A percentile compares a stretch with the other conserved stretches of the same genome.
Conservation (phyloP, 257 asterid genomes). For the Handroanthus guayacan region DNA sequence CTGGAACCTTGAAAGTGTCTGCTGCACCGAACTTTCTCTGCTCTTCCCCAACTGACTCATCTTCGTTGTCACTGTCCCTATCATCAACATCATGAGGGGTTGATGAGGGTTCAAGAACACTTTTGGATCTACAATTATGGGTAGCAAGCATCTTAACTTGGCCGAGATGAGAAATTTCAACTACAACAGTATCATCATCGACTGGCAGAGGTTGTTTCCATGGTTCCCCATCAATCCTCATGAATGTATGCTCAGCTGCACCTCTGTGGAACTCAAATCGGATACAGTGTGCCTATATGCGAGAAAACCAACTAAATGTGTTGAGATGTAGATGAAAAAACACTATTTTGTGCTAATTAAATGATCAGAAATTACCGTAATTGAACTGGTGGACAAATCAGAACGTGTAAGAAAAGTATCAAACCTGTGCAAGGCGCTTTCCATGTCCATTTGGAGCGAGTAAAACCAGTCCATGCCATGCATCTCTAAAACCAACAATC, state of each 20-base stretch:
- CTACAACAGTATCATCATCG: constrained; percentile 73
- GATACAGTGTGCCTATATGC: constrained; percentile 66
- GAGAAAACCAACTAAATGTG: background rate
- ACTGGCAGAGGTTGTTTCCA: constrained; percentile 94
- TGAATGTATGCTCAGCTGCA: constrained; percentile 70
- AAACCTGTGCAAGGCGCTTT: constrained; percentile 94
- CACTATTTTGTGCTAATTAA: background rate
- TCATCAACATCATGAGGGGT: constrained; percentile 43
- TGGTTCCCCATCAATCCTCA: constrained; percentile 95
- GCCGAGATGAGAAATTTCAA: constrained; percentile 76
- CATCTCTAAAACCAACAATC: constrained; percentile 92
- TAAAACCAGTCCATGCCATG: constrained; percentile 92
- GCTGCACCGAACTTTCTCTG: constrained; percentile 93
- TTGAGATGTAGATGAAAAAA: background rate
- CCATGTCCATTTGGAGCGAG: constrained; percentile 92
- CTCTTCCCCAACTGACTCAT: constrained; percentile 59
- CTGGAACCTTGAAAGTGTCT: constrained; percentile 80
- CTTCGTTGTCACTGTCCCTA: constrained; percentile 59
- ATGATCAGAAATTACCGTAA: background rate
- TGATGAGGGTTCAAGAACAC: constrained; percentile 57
- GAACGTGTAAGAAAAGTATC: background rate
- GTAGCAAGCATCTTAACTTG: constrained; percentile 94
- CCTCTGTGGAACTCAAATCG: constrained; percentile 82
- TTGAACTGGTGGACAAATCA: background rate
- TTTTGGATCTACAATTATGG: constrained; percentile 63